Conservation (phyloP, 2,329 filamentous ascomycete genomes). For the Blastomyces gilchristii region DNA sequence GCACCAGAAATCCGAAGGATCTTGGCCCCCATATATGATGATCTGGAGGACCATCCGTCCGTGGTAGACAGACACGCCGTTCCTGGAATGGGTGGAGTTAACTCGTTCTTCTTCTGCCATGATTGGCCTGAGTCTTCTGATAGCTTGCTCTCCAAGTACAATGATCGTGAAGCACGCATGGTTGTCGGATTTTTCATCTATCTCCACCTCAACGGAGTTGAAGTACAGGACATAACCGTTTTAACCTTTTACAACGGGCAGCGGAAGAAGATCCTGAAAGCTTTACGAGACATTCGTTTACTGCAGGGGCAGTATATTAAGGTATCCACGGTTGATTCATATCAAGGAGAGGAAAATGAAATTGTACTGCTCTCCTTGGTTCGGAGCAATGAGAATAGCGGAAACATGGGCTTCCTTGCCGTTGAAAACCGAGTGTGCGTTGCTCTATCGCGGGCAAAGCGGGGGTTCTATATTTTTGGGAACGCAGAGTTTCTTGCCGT, state of each 20-base stretch:
- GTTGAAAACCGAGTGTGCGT: conserved; percentile 55
- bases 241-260: conserved; percentile 86
- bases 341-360: conserved; percentile 85
- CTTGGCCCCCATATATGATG: conserved; percentile 51
- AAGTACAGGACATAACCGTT: conserved; percentile 57
- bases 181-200: conserved; percentile 62
- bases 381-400: conserved; percentile 48
- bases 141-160: conserved; percentile 55
- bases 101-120: conserved; percentile 55
- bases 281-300: conserved; percentile 34
- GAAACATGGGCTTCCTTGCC: conserved; percentile 61
- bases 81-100: conserved; percentile 52
- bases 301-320: conserved; percentile 42
- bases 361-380: conserved; percentile 72
- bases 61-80: conserved; percentile 46
- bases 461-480: conserved; percentile 78
- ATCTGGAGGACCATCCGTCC: conserved; percentile 48
- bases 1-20: conserved; percentile 55
- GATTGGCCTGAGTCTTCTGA: conserved; percentile 55
- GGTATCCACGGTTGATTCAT: conserved; percentile 75
- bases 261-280: conserved; percentile 50
- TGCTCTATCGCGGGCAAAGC: conserved; percentile 58
- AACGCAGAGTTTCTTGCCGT: conserved; percentile 49
- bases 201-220: conserved; percentile 56
- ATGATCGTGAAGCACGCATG: conserved; percentile 64